Evolutionary conservation across 2,329 filamentous ascomycete species (phyloP).

Genomic region (Camillea tinctor): DNA sequence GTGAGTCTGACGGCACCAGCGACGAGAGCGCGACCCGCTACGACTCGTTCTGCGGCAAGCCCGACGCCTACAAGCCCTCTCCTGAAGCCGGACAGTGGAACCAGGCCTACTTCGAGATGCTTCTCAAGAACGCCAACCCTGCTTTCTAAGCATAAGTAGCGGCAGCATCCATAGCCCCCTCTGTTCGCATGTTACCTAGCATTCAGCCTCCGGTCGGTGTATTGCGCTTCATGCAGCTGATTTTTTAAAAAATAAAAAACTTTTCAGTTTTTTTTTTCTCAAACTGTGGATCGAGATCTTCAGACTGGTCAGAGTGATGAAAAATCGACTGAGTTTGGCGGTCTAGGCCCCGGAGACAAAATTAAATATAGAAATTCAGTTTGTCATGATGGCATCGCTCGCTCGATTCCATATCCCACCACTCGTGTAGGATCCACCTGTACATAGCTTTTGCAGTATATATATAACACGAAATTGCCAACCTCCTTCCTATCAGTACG

Average conservation of each 20-base stretch:
- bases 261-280: not conserved
- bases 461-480: not conserved
- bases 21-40: conserved; percentile 45
- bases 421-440: not conserved
- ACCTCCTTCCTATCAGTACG: not conserved
- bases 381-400: not conserved
- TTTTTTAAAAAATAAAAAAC: too few species aligned
- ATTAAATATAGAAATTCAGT: not conserved
- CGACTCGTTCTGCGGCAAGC: conserved; percentile 54
- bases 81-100: conserved; percentile 74
- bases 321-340: not conserved
- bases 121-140: conserved; percentile 55
- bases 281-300: not conserved
- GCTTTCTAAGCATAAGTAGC: conserved; percentile 37
- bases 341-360: not conserved
- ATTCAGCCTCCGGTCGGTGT: not conserved
- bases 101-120: conserved; percentile 58
- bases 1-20: conserved; percentile 45
- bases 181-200: not conserved
- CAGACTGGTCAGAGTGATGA: not conserved
- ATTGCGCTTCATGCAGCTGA: not conserved
- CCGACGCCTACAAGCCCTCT: conserved; percentile 59
- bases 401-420: not conserved
- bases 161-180: not conserved
- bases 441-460: not conserved